These are phyloP conservation scores for Penicillium sp. DNA, from an alignment of 2,329 filamentous ascomycete species.

Conservation along the genomic window DNA sequence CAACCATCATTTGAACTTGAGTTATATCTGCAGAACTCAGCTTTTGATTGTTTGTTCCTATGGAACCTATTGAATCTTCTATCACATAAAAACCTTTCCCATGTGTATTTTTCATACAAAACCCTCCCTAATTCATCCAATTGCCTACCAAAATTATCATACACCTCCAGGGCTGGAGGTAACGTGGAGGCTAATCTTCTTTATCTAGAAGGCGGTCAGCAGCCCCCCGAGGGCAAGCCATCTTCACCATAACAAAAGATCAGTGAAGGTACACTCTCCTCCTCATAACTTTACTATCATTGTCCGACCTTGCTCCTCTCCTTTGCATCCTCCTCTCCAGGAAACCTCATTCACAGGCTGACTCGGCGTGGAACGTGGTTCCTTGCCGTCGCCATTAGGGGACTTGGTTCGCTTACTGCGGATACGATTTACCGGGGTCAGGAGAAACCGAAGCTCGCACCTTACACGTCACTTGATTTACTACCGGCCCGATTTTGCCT, in stretches of 20 bases:
- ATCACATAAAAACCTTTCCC: not conserved
- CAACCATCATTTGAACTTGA: not conserved
- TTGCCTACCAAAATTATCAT: not conserved
- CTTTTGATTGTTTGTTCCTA: not conserved
- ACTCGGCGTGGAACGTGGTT: slow-evolving; percentile 21
- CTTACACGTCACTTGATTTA: slow-evolving; percentile 7
- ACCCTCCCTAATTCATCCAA: not conserved
- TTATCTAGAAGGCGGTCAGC: slow-evolving; percentile 22
- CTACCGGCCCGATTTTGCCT: not conserved
- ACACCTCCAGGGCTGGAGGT: not conserved
- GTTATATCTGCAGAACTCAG: not conserved
- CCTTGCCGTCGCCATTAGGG: slow-evolving; percentile 19
- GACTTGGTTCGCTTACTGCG: slow-evolving; percentile 21
- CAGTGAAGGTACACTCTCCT: slow-evolving; percentile 17
- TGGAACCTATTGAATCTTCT: not conserved
- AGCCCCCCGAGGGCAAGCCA: slow-evolving; percentile 15
- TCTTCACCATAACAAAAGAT: slow-evolving; percentile 25
- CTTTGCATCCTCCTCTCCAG: not conserved
- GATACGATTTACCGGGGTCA: slow-evolving; percentile 23
- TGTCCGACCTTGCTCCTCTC: slow-evolving; percentile 13
- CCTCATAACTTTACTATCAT: slow-evolving; percentile 13
- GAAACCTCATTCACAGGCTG: slow-evolving; percentile 8
- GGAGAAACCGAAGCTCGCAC: slow-evolving; percentile 24
- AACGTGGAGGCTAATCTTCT: not conserved
- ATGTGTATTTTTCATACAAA: not conserved